Conservation (phyloP, 2,329 filamentous ascomycete genomes). For the Aspergillus calidoustus region DNA sequence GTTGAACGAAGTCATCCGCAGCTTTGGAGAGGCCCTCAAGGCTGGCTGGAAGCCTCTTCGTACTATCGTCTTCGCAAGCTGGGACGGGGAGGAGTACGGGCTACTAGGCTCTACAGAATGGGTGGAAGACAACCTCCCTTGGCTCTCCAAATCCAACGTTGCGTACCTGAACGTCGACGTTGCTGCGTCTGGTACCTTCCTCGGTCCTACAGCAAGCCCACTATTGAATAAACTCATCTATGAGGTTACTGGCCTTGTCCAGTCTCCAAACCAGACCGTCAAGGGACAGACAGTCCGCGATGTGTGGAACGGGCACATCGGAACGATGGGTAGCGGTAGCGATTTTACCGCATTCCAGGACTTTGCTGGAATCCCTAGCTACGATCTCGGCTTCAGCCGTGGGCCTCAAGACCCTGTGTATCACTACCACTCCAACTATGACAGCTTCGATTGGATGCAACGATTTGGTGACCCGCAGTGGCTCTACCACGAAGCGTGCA, state of each 20-base stretch:
- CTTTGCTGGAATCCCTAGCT: conserved; percentile 67
- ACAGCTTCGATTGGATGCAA: conserved; percentile 83
- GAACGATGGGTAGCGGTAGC: conserved; percentile 72
- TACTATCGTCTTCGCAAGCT: conserved; percentile 88
- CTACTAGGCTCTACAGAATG: conserved; percentile 87
- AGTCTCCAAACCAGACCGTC: conserved; percentile 74
- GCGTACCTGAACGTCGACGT: conserved; percentile 89
- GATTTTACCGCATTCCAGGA: conserved; percentile 79
- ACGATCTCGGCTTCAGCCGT: conserved; percentile 65
- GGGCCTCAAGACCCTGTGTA: conserved; percentile 57
- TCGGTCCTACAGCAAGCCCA: conserved; percentile 70
- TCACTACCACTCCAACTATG: conserved; percentile 84
- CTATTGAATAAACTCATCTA: conserved; percentile 75
- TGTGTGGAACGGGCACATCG: conserved; percentile 65
- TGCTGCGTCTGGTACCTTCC: conserved; percentile 68
- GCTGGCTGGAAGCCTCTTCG: conserved; percentile 82
- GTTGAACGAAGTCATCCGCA: conserved; percentile 76
- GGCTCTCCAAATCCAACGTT: conserved; percentile 73
- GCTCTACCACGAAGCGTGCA: conserved; percentile 65
- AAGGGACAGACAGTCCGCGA: conserved; percentile 72
- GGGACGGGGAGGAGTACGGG: conserved; percentile 85
- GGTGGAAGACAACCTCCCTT: conserved; percentile 87
- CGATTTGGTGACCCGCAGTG: conserved; percentile 71
- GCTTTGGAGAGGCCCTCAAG: conserved; percentile 72
- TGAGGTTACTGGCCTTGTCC: conserved; percentile 66